Base-by-base conservation (phyloP, 768 basidiomycete species). In the Trametes maxima region DNA sequence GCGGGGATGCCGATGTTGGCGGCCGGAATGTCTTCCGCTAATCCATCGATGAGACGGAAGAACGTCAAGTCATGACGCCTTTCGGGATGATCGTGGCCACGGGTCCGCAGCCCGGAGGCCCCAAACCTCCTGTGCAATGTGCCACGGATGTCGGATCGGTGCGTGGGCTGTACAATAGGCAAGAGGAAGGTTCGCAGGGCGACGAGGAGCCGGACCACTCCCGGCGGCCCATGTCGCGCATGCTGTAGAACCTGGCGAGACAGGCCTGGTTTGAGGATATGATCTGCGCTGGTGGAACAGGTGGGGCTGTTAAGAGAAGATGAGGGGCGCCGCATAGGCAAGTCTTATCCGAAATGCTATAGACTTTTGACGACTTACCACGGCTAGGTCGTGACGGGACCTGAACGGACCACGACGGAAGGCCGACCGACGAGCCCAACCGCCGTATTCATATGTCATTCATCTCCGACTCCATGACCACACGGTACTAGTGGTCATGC, bases 141-240 rank as follows among this genome's bases (percentile, higher is more conserved):
- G 48, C 44, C 22, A 28, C 60, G 60, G 59, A 62, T 51, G 42
- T 51, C 60, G 60, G 60, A 36, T 42, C 60, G 60, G 39, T 35
- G 1, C 1, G 28, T 22, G 10, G 14, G 28, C 40, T 22, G 22
- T n/a, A 17, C 57, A 42, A 33, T 13, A 10, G 16, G 25, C 43
- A 17, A 22, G 39, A 16, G 36, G 5, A 19, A 22, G 39, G 14
- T 25, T 13, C n/a, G 25, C 21, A 35, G 16, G n/a, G 54, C 17
- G 17, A 28, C 21, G 16, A 39, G 54, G 33, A 36, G 54, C 43
- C 28, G 19, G 45, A 14, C 17, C 43, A 35, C 10, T 36, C 28
- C 25, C 54, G 43, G 33, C 6, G 40, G n/a, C n/a, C n/a, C n/a
- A 11, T 21, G 43, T 19, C 7, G 28, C 40, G 24, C 25, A n/a